Conservation (phyloP, 805 yeast species). For the Wickerhamomyces queroliae region DNA sequence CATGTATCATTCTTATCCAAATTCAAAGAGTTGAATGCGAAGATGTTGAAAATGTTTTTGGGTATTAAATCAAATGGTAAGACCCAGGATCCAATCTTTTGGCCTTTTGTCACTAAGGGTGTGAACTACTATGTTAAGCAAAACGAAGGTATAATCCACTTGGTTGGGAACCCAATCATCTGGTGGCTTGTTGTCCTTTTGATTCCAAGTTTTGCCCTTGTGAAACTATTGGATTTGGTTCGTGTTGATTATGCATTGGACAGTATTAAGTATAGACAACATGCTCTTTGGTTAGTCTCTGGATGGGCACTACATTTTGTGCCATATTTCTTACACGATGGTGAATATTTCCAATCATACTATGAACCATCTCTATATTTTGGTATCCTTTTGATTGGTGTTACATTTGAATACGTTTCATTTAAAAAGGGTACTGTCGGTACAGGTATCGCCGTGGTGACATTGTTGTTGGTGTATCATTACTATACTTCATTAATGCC, state of each 20-base stretch:
- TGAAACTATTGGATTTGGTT: conserved; percentile 20
- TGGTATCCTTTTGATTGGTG: conserved; percentile 38
- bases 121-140: conserved; percentile 46
- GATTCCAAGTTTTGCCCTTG: conserved; percentile 21
- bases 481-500: conserved; percentile 32
- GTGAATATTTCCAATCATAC: conserved; percentile 35
- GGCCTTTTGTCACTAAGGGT: conserved; percentile 62
- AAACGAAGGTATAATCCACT: conserved; percentile 43
- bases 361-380: conserved; percentile 48
- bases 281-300: conserved; percentile 25
- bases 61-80: conserved; percentile 17
- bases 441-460: conserved; percentile 15
- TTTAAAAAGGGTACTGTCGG: conserved; percentile 26
- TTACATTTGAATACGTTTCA: conserved; percentile 36
- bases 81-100: conserved; percentile 42
- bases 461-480: conserved; percentile 12
- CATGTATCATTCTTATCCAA: conserved; percentile 13
- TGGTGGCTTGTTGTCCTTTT: conserved; percentile 41
- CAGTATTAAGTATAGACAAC: conserved; percentile 9
- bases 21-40: conserved; percentile 15
- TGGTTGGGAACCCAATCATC: conserved; percentile 57
- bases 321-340: conserved; percentile 40
- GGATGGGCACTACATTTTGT: conserved; percentile 56
- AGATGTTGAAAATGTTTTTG: conserved; percentile 13
- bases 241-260: conserved; percentile 13